A percentile compares a stretch with the other conserved stretches of the same genome.
Evolutionary conservation across 2,329 filamentous ascomycete species (phyloP).

Genomic region (Cordyceps cateniannulata): DNA sequence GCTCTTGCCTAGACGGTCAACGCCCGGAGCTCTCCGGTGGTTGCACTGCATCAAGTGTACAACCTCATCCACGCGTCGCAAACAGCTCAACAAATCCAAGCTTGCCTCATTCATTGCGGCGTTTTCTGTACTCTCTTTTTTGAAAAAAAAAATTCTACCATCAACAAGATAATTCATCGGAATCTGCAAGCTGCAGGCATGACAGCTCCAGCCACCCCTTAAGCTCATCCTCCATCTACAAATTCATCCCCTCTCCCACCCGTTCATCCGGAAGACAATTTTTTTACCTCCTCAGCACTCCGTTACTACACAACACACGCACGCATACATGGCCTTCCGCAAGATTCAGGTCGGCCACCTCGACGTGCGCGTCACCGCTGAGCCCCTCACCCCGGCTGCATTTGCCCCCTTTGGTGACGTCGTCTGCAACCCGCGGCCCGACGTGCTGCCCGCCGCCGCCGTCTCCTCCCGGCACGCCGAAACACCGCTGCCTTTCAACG

Average conservation of each 20-base stretch:
- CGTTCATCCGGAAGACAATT: too few species aligned
- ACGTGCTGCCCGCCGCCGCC: constrained; percentile 43
- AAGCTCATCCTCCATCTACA: not conserved
- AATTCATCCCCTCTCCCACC: not conserved
- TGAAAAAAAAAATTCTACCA: not conserved
- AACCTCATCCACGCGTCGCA: not conserved
- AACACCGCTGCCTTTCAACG: constrained; percentile 33
- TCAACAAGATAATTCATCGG: not conserved
- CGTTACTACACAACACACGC: not conserved
- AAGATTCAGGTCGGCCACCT: constrained; percentile 14
- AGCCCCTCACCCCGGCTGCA: constrained; percentile 58
- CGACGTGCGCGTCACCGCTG: constrained; percentile 42
- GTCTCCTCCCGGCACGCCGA: constrained; percentile 33
- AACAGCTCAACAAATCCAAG: not conserved
- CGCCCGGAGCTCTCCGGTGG: constrained; percentile 2
- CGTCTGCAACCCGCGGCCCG: constrained; percentile 63
- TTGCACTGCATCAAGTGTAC: not conserved
- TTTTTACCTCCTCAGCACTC: not conserved
- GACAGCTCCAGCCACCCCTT: not conserved
- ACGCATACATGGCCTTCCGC: not conserved
- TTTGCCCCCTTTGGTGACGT: constrained; percentile 82
- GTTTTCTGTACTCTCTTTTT: not conserved
- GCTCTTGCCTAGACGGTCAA: not conserved
- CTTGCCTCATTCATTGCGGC: not conserved
- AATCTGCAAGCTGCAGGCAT: not conserved